Base-by-base conservation (phyloP, 345 rosid species). In the Eucalyptus grandis region DNA sequence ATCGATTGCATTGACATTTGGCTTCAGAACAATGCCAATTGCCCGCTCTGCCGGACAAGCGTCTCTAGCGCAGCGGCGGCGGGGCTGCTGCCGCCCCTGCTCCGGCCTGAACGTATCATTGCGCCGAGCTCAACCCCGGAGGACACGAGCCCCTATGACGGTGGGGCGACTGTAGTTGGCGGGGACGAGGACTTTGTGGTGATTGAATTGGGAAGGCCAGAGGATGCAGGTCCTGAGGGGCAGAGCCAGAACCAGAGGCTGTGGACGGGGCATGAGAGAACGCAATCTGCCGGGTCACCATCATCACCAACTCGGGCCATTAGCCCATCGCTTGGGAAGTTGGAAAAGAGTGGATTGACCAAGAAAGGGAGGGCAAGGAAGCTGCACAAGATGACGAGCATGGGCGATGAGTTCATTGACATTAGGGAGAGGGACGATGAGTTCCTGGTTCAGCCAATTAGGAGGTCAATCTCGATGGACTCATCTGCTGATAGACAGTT, bases 381-480 rank as follows among this genome's bases (percentile, higher is more conserved):
- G 89, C 87, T 93, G 27, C 91, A 90, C 2, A 96, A 94, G 83
- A 88, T 94, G 5, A 93, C 94, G 5, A 98, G 99, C 92, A 94
- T 94, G 99, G 99, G 98, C 37, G 99, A 98, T 87, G 99, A 97
- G 86, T 94, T 96, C 49, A 96, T 97, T 69, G 94, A 95, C 56
- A 93, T 90, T 2, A 95, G 99, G 94, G 93, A 93, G 30, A 82
- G 86, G 34, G 93, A 92, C 50, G 94, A 91, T 50, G 95, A 94
- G 27, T 96, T 96, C 47, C 94, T 91, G 88, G 89, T 97, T 72
- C 95, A 95, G 88, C 98, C 98, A 16, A 92, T 98, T 7, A 92
- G 99, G 86, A 95, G 99, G 90, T 98, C 99, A 14, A 91, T 98
- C 31, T 98, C 99, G 3, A 94, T 98, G 99, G 99, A 98, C 89